Evolutionary conservation across 768 basidiomycete genomes (phyloP).

Genomic region (Hydnomerulius pinastri): DNA sequence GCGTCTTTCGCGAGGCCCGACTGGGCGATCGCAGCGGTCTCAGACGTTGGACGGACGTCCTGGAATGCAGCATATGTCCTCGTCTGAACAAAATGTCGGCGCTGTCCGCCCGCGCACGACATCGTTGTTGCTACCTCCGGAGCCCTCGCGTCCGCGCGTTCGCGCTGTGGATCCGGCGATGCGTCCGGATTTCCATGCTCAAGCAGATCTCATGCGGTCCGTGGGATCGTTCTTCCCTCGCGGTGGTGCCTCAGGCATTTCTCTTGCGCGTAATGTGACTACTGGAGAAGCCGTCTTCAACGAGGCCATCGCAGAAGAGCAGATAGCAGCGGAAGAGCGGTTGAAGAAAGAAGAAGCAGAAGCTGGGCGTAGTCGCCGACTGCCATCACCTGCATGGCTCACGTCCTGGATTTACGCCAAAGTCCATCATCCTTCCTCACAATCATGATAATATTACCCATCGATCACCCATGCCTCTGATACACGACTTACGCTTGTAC

Average conservation of each 20-base stretch:
- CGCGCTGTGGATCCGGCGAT: conserved; percentile 35
- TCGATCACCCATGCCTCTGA: too few relatives aligned
- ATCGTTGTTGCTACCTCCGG: conserved; percentile 7
- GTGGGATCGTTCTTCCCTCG: conserved; percentile 14
- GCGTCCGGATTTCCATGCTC: conserved; percentile 47
- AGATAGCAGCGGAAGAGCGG: conserved; percentile 52
- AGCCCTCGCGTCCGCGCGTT: background rate
- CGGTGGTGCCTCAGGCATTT: conserved; percentile 4
- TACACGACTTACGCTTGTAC: background rate
- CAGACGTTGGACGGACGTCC: conserved; percentile 2
- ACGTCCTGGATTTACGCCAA: conserved; percentile 65
- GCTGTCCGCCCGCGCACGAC: conserved; percentile 4
- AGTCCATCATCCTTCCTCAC: conserved; percentile 16
- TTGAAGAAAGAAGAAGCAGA: conserved; percentile 57
- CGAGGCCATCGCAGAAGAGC: conserved; percentile 73
- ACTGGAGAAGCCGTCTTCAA: conserved; percentile 63
- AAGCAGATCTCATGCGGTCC: conserved; percentile 40
- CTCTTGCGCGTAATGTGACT: conserved; percentile 40
- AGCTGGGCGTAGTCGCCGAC: conserved; percentile 38
- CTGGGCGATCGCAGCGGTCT: conserved; percentile 8
- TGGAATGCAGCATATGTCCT: background rate
- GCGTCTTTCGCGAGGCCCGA: background rate
- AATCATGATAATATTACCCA: conserved; percentile 22
- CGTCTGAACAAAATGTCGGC: background rate
- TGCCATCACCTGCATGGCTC: conserved; percentile 46